These are phyloP conservation scores for Yamadazyma endophytica DNA, from an alignment of 805 yeast genomes.

Conservation along the genomic window DNA sequence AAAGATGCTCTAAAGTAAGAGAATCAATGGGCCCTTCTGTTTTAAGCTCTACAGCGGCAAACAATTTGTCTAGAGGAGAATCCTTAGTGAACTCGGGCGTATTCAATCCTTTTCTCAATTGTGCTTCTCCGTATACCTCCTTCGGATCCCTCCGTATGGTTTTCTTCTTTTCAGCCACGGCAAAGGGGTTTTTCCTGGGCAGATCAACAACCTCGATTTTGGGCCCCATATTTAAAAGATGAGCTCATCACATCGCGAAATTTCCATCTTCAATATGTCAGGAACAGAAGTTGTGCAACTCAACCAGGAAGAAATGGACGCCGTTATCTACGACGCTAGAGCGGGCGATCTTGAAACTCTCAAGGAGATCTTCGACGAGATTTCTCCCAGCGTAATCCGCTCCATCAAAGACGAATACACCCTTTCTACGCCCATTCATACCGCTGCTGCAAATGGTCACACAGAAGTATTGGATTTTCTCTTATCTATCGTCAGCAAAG, in stretches of 20 bases:
- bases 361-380: constrained; percentile 59
- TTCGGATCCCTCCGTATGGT: constrained; percentile 28
- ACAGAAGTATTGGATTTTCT: constrained; percentile 59
- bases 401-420: constrained; percentile 60
- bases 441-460: constrained; percentile 97
- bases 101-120: constrained; percentile 28
- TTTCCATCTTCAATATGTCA: constrained; percentile 13
- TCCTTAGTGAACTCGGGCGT: constrained; percentile 23
- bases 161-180: constrained; percentile 14
- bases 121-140: constrained; percentile 22
- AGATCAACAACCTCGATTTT: neutral
- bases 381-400: constrained; percentile 40
- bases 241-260: neutral
- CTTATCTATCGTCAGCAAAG: constrained; percentile 43
- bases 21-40: constrained; percentile 22
- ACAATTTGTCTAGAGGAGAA: constrained; percentile 32
- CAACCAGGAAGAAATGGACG: constrained; percentile 76
- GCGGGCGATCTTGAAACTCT: constrained; percentile 80
- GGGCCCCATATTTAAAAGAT: constrained; percentile 1
- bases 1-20: constrained; percentile 14
- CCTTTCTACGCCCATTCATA: constrained; percentile 76
- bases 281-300: constrained; percentile 22
- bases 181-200: constrained; percentile 30
- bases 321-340: constrained; percentile 78
- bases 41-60: constrained; percentile 22